phyloP scores from a whole-genome alignment of 148 eudicot species.

The Rhododendron ovatum region DNA sequence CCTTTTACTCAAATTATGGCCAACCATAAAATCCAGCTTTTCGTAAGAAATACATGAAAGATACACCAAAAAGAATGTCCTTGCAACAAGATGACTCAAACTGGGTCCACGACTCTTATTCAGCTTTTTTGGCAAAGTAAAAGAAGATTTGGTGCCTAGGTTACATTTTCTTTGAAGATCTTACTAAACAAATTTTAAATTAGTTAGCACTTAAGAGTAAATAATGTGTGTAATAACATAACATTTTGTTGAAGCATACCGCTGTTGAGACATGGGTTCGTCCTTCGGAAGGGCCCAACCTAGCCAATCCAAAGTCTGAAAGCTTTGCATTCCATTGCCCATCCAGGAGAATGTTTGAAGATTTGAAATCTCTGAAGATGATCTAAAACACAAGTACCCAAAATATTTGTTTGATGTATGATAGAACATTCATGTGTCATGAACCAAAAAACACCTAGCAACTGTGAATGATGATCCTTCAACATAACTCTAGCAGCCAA shows the following conservation, averaged over 20 bases:
- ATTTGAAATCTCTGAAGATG: constrained; percentile 73
- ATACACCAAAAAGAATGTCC: no score
- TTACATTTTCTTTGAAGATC: background rate
- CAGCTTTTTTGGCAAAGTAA: background rate
- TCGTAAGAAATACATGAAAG: background rate
- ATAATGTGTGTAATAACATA: background rate
- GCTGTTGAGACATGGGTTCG: constrained; percentile 74
- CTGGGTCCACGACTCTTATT: background rate
- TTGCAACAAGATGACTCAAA: background rate
- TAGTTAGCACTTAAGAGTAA: background rate
- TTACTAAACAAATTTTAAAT: background rate
- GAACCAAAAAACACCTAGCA: background rate
- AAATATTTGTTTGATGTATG: background rate
- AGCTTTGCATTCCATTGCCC: constrained; percentile 76
- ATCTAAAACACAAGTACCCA: constrained; percentile 30
- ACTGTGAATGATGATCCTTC: background rate
- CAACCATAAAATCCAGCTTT: background rate
- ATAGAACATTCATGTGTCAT: background rate
- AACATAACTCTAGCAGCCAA: background rate
- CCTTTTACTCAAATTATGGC: background rate
- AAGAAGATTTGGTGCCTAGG: background rate
- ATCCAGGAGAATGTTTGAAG: constrained; percentile 72
- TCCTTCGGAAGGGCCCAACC: constrained; percentile 78
- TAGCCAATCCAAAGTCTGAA: constrained; percentile 80
- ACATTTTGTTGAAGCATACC: constrained; percentile 32